Evolutionary conservation across 805 yeast genomes (phyloP), one percentile per base, ranked within the genome.

Genomic region (Schizosaccharomyces cryophilus): DNA sequence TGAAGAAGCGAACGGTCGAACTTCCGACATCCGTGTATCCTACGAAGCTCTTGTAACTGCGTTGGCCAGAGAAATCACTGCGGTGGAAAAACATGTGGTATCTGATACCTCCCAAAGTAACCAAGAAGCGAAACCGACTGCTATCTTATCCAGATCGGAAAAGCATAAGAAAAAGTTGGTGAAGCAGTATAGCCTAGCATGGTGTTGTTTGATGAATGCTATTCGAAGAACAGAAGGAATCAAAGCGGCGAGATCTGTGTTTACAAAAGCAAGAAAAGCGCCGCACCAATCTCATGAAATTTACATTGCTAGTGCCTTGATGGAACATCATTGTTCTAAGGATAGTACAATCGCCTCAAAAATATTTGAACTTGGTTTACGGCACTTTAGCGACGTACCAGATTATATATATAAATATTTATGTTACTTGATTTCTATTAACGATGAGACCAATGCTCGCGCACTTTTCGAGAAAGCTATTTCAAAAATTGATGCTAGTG

Each of bases 401-500:
- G 78, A 76, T 29, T 89, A 82, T 68, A 75, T 87, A 42, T 74
- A 77, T 63, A 78, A 78, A 59, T 90, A 90, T 69, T 73, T 90
- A 65, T 79, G 83, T 63, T 89, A 84, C 67, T 73, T 93, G 64
- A 77, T 87, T 24, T 73, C 77, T 63, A 75, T 78, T 31, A 84
- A 83, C 67, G 85, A 83, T 66, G 89, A 81, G 72, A 72, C 84
- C 67, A 77, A 85, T 66, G 85, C 88, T 19, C 83, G 90, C 66
- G 85, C 87, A 7, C 75, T 87, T 45, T 84, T 90, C 69, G 97
- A 93, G 70, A 77, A 84, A 3, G 81, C 88, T 0, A 75, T 84
- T 9, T 79, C 83, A 9, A 80, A 78, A 55, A 71, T 81, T 63
- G 74, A 73, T 48, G 69, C 72, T 0, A 72, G 69, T n/a, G 70